Evolutionary conservation across 176 grass and related monocot species (phyloP).

Genomic region (Microstegium vimineum): DNA sequence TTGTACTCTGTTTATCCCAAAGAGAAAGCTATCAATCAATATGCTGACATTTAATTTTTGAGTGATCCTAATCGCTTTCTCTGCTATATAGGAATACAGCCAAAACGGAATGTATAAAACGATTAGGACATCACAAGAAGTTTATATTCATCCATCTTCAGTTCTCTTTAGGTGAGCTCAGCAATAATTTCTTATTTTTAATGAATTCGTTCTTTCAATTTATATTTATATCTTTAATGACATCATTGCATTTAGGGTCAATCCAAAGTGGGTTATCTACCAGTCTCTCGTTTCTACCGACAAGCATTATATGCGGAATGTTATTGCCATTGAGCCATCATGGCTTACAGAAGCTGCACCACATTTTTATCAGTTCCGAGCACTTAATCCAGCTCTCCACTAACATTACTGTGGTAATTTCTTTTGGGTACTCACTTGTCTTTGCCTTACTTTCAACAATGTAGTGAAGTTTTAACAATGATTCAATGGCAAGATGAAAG

Average conservation of each 20-base stretch:
- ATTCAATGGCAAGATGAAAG: not conserved
- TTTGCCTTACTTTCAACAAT: slow-evolving; percentile 15
- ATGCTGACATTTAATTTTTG: slow-evolving; percentile 8
- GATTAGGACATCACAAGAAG: slow-evolving; percentile 86
- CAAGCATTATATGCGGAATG: slow-evolving; percentile 95
- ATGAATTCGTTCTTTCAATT: not conserved
- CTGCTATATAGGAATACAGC: slow-evolving; percentile 68
- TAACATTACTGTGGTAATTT: slow-evolving; percentile 39
- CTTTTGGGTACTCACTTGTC: not conserved
- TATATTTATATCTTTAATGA: not conserved
- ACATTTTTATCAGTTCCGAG: slow-evolving; percentile 78
- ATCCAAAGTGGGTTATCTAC: slow-evolving; percentile 11
- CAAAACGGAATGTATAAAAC: slow-evolving; percentile 94
- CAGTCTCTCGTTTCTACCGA: slow-evolving; percentile 92
- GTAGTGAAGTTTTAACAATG: not conserved
- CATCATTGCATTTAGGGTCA: too few relatives aligned
- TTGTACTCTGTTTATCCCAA: not conserved
- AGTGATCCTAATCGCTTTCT: slow-evolving; percentile 3
- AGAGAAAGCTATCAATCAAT: not conserved
- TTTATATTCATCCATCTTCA: slow-evolving; percentile 98
- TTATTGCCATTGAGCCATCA: slow-evolving; percentile 83
- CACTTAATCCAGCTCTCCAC: slow-evolving; percentile 63
- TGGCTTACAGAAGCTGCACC: slow-evolving; percentile 97
- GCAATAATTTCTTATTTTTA: slow-evolving; percentile 8
- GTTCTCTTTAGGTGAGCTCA: slow-evolving; percentile 83